Base-by-base conservation (phyloP, 139 green algal genomes). In the Volvox reticuliferus region DNA sequence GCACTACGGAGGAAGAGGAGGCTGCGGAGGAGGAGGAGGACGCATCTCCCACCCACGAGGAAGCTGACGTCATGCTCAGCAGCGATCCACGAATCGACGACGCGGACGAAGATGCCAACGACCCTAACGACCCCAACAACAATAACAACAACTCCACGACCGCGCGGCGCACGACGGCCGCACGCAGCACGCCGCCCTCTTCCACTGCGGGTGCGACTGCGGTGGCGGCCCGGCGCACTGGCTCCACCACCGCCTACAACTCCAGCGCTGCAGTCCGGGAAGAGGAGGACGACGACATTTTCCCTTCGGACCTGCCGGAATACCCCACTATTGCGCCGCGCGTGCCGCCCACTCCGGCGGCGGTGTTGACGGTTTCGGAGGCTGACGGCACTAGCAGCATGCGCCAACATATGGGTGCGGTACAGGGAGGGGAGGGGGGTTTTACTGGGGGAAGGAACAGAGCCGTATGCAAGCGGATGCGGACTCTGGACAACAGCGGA, bases 371-470 rank as follows among this genome's bases (percentile, higher is more conserved):
- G 86, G 86, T 90, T 21, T 65, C 71, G 28, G 86, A 90, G 86
- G 73, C 50, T 50, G 86, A 90, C 50, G 86, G 71, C 30, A 76
- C 86, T 5, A 83, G 50, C 71, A 84, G 73, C 44, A 83, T 90
- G 86, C 71, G 86, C 12, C 50, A 83, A 28, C 86, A 90, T 69
- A 90, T 90, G 86, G 86, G 86, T 83, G 50, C 44, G 19, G 85
- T 75, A 32, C n/a, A n/a, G 12, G 67, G 22, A 5, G 2, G 33
- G 82, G 33, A 37, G 26, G 30, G 61, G 12, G 44, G 44, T 5
- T 5, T 55, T 9, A 55, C 9, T 55, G 44, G 9, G 9, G 44
- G 44, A 55, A 55, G 44, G 9, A 55, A 9, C 44, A 55, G 5
- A 9, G 44, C 44, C 65, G 65, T 26, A 30, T 73, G 65, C 2